These are phyloP conservation scores for Endogone sp. DNA, from an alignment of 192 early-diverging fungal genomes.

Conservation along the genomic window DNA sequence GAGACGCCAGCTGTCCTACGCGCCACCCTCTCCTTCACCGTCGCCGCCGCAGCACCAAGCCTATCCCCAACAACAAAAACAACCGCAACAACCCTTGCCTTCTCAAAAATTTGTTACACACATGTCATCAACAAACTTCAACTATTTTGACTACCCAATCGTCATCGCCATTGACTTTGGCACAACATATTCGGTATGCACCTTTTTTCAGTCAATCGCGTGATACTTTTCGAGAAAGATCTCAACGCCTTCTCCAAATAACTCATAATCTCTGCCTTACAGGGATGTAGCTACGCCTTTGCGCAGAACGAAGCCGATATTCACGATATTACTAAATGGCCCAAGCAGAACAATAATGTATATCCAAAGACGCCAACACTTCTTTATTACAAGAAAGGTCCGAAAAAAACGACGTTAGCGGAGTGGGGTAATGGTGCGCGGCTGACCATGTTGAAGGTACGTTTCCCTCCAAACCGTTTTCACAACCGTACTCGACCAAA, in stretches of 20 bases:
- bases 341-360: background rate
- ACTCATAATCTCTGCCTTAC: background rate
- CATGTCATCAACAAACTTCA: conserved; percentile 20
- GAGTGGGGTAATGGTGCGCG: conserved; percentile 33
- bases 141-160: conserved; percentile 29
- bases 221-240: background rate
- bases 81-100: too few relatives aligned
- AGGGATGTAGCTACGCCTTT: background rate
- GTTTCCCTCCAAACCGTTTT: too few relatives aligned
- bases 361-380: conserved; percentile 34
- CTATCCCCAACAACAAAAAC: background rate
- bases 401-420: conserved; percentile 24
- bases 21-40: background rate
- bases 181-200: conserved; percentile 19
- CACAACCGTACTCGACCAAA: too few relatives aligned
- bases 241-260: background rate
- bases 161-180: conserved; percentile 40
- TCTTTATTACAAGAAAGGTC: conserved; percentile 29
- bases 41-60: background rate
- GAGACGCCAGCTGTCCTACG: background rate
- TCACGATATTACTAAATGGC: background rate
- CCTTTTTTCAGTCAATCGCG: background rate
- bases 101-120: too few relatives aligned
- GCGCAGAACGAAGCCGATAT: background rate
- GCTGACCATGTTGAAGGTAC: conserved; percentile 20